Conservation (phyloP, 352 stramenopile genomes). For the Phytophthora macrochlamydospora region DNA sequence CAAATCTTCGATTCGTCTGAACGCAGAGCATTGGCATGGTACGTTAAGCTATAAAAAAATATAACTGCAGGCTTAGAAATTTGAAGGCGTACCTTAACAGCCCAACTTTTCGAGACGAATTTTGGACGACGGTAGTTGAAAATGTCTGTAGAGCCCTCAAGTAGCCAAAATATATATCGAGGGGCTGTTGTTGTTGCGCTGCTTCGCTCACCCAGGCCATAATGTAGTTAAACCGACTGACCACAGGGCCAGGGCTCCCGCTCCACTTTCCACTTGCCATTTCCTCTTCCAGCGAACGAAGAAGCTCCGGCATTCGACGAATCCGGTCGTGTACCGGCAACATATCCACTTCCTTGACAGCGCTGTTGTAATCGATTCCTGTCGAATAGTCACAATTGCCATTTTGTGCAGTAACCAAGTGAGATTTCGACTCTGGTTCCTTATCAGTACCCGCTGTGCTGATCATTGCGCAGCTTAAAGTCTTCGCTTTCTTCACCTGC, state of each 20-base stretch:
- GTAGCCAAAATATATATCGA: slow-evolving; percentile 2
- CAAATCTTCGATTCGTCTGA: too few relatives aligned
- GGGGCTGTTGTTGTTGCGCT: background rate
- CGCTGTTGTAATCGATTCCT: background rate
- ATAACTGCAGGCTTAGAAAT: too few relatives aligned
- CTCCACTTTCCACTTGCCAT: background rate
- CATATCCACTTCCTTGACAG: background rate
- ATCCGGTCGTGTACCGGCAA: background rate
- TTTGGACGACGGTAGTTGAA: background rate
- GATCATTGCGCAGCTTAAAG: too few relatives aligned
- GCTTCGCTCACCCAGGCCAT: slow-evolving; percentile 2
- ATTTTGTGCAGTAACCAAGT: too few relatives aligned
- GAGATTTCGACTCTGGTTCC: background rate
- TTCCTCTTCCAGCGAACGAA: background rate
- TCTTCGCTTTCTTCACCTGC: background rate
- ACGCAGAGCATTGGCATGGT: too few relatives aligned
- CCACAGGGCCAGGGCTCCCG: background rate
- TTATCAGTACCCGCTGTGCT: background rate
- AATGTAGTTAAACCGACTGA: background rate
- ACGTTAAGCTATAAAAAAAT: too few relatives aligned
- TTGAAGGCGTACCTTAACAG: too few relatives aligned
- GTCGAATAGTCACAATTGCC: too few relatives aligned
- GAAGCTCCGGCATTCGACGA: background rate
- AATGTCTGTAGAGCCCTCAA: background rate
- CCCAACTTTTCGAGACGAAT: background rate